Percentiles rank a stretch among this genome's conserved stretches.
phyloP scores from a whole-genome alignment of 208 protist species.

The Leishmania gerbilli region DNA sequence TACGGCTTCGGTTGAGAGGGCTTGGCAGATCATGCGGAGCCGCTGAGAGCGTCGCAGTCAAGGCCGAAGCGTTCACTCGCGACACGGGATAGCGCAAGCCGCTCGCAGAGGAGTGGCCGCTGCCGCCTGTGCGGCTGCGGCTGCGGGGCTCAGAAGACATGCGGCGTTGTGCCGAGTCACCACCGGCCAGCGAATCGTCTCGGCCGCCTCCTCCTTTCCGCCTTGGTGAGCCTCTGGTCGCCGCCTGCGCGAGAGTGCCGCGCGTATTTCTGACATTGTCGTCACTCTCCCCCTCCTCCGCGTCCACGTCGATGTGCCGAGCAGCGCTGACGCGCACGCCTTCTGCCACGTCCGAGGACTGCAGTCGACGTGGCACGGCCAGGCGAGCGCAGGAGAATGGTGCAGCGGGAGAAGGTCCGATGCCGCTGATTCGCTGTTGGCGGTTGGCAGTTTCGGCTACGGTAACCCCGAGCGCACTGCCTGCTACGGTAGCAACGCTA shows the following conservation, averaged over 20 bases:
- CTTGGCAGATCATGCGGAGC: no score
- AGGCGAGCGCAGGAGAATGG: neutral
- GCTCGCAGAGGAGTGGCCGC: neutral
- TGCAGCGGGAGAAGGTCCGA: neutral
- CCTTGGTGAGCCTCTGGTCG: neutral
- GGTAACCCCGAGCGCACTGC: neutral
- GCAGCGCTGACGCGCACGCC: constrained; percentile 1
- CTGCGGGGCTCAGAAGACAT: neutral
- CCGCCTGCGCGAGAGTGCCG: neutral
- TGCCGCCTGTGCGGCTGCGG: constrained; percentile 3
- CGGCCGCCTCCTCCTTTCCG: neutral
- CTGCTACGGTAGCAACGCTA: neutral
- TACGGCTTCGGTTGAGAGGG: neutral
- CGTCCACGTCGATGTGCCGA: constrained; percentile 10
- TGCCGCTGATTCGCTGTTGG: neutral
- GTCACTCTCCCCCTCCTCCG: neutral
- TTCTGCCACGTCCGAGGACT: neutral
- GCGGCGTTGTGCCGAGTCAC: neutral
- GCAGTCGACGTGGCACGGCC: neutral
- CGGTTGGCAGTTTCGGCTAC: neutral
- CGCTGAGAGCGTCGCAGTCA: neutral
- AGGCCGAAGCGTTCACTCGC: neutral
- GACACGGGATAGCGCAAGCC: constrained; percentile 4
- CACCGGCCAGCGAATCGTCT: neutral
- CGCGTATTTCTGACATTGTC: neutral